Evolutionary conservation across 1,284 basidiomycete genomes (phyloP).

Genomic region (Ceratobasidium sp.): DNA sequence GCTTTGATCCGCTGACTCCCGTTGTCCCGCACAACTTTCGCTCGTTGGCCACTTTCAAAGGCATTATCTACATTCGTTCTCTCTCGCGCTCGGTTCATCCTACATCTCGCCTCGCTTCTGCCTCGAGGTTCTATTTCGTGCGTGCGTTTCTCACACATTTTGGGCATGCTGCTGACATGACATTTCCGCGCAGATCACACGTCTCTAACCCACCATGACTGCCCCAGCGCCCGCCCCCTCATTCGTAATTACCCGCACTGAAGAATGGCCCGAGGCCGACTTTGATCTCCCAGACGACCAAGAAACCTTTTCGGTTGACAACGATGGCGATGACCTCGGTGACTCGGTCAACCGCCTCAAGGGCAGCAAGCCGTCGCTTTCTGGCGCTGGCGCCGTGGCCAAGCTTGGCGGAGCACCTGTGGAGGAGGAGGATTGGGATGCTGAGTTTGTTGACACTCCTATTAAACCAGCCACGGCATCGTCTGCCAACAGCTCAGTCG

Average conservation of each 20-base stretch:
- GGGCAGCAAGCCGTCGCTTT: slow-evolving; percentile 16
- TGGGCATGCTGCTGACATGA: not conserved
- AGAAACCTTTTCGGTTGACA: slow-evolving; percentile 64
- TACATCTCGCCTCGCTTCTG: slow-evolving; percentile 30
- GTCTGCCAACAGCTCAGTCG: slow-evolving; percentile 33
- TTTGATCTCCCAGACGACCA: slow-evolving; percentile 79
- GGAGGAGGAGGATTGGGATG: slow-evolving; percentile 70
- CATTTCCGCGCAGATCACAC: slow-evolving; percentile 9
- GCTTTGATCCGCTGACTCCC: not conserved
- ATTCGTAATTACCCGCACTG: slow-evolving; percentile 55
- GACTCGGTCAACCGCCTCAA: slow-evolving; percentile 3
- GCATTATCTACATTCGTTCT: slow-evolving; percentile 22
- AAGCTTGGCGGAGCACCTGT: slow-evolving; percentile 36
- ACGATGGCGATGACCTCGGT: slow-evolving; percentile 55
- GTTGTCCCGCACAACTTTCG: slow-evolving; percentile 2
- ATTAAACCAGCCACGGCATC: slow-evolving; percentile 36
- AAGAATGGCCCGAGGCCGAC: slow-evolving; percentile 69
- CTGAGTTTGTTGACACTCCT: slow-evolving; percentile 63
- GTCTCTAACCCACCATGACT: slow-evolving; percentile 9
- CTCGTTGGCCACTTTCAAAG: slow-evolving; percentile 32
- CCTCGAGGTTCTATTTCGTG: slow-evolving; percentile 34
- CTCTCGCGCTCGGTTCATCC: not conserved
- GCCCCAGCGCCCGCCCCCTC: slow-evolving; percentile 24
- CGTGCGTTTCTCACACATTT: too few species aligned
- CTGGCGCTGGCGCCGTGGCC: slow-evolving; percentile 37